Conservation (phyloP, 2,329 filamentous ascomycete species). For the Nakataea oryzae region DNA sequence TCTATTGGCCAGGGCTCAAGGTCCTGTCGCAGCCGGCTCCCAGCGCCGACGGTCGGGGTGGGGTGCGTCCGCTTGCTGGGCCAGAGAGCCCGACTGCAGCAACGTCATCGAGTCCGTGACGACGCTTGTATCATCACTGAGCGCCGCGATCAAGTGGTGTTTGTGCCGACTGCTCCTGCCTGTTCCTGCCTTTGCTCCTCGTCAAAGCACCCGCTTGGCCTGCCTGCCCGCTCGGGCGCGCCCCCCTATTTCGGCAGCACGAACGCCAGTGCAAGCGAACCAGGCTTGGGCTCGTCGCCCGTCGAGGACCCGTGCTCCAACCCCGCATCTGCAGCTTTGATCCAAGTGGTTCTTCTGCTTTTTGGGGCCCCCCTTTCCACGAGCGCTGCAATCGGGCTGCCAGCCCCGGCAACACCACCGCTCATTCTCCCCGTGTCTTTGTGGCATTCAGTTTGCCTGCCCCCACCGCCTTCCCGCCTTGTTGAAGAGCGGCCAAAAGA, state of each 20-base stretch:
- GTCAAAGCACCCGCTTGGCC: background rate
- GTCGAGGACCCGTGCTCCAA: background rate
- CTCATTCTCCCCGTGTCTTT: background rate
- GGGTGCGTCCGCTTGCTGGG: background rate
- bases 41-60: background rate
- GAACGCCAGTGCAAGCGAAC: background rate
- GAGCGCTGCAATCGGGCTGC: background rate
- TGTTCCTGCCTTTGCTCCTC: background rate
- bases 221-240: background rate
- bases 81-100: background rate
- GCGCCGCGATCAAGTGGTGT: background rate
- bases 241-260: background rate
- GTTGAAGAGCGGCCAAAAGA: no score
- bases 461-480: background rate
- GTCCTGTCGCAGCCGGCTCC: background rate
- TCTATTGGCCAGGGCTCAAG: background rate
- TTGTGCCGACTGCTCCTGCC: background rate
- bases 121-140: background rate
- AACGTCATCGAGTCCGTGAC: background rate
- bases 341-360: background rate
- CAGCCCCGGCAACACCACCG: background rate
- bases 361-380: background rate
- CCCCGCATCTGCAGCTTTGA: background rate
- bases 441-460: background rate
- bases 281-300: background rate